These are phyloP conservation scores for Trichothecium sympodiale DNA, from an alignment of 2,329 filamentous ascomycete species.

Conservation along the genomic window DNA sequence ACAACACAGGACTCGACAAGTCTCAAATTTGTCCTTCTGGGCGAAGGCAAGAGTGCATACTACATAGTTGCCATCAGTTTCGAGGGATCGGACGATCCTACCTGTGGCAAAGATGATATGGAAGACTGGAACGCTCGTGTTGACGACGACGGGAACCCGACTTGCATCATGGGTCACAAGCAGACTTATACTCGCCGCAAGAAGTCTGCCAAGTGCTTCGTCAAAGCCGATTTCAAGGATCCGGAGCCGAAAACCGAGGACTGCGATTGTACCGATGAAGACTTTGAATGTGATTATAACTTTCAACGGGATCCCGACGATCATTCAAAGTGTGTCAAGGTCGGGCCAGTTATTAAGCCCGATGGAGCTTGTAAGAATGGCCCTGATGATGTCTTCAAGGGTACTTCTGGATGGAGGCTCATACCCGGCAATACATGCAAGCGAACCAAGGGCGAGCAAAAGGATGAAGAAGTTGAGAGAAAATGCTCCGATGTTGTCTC, in stretches of 20 bases:
- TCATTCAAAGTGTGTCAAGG: constrained; percentile 56
- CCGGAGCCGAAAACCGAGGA: constrained; percentile 56
- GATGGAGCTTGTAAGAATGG: constrained; percentile 59
- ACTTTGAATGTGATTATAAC: constrained; percentile 97
- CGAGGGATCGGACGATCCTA: constrained; percentile 63
- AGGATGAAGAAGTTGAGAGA: constrained; percentile 63
- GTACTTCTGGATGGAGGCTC: constrained; percentile 80
- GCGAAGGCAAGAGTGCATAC: constrained; percentile 43
- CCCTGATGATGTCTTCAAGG: constrained; percentile 63
- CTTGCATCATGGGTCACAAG: constrained; percentile 92
- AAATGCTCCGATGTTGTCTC: constrained; percentile 57
- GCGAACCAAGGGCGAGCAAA: constrained; percentile 46
- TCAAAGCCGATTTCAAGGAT: constrained; percentile 77
- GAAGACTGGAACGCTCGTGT: constrained; percentile 81
- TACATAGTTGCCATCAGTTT: constrained; percentile 75
- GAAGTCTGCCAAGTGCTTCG: constrained; percentile 78
- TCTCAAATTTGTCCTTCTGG: constrained; percentile 77
- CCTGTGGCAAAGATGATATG: constrained; percentile 69
- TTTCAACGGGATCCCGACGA: constrained; percentile 59
- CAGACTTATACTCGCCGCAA: constrained; percentile 81
- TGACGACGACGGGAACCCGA: constrained; percentile 68
- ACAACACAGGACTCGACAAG: constrained; percentile 90
- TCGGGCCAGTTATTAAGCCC: constrained; percentile 52
- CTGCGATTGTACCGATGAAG: constrained; percentile 71
- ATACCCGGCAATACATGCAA: constrained; percentile 77